Conservation (phyloP, 164 flowering plant genomes). For the Stephania yunnanensis region DNA sequence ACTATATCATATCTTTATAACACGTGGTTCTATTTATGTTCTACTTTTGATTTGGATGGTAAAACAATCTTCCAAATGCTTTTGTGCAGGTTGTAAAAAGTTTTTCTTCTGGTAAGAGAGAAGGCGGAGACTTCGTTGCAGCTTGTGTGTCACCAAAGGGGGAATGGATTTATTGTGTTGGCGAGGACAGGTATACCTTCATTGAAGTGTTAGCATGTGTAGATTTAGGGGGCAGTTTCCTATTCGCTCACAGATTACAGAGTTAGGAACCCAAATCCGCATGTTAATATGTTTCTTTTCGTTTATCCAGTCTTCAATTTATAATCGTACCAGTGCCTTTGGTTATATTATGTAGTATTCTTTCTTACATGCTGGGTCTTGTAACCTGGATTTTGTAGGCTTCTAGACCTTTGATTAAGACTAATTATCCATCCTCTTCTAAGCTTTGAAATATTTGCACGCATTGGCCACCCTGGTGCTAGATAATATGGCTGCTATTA, state of each 20-base stretch:
- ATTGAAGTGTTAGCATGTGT: not conserved
- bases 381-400: too few species aligned
- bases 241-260: too few species aligned
- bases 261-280: too few species aligned
- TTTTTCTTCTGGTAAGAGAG: constrained; percentile 98
- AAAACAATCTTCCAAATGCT: not conserved
- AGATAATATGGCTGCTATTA: not conserved
- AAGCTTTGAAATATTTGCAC: not conserved
- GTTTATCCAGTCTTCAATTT: too few species aligned
- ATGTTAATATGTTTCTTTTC: too few species aligned
- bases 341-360: too few species aligned
- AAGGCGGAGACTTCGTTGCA: constrained; percentile 98
- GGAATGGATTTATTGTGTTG: constrained; percentile 96
- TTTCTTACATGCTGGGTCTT: too few species aligned
- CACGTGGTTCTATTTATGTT: too few species aligned
- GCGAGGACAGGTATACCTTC: constrained; percentile 79
- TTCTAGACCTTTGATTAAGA: not conserved
- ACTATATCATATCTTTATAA: too few species aligned
- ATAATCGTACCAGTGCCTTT: too few species aligned
- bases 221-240: not conserved
- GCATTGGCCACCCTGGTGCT: not conserved
- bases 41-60: not conserved
- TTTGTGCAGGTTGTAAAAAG: constrained; percentile 84
- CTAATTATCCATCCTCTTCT: not conserved
- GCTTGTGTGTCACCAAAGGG: constrained; percentile 96